phyloP scores from a whole-genome alignment of 805 yeast species.

The Candida berthetii region DNA sequence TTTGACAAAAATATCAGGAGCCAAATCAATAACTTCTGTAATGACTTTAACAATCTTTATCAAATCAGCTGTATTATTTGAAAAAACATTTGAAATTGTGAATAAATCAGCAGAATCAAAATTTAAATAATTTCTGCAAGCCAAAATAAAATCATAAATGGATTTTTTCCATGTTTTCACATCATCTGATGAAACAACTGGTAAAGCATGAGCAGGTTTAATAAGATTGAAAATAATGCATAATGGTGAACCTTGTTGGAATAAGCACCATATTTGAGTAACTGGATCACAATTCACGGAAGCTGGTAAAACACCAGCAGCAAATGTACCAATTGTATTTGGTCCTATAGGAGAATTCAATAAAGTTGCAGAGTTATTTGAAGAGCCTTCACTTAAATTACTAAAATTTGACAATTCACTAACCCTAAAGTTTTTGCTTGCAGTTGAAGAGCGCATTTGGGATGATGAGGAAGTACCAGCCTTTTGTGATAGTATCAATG shows the following conservation, averaged over 20 bases:
- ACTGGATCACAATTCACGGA: slow-evolving; percentile 83
- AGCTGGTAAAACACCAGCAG: slow-evolving; percentile 74
- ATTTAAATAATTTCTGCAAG: slow-evolving; percentile 71
- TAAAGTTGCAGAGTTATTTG: slow-evolving; percentile 19
- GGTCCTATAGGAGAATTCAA: slow-evolving; percentile 16
- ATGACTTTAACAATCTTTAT: slow-evolving; percentile 72
- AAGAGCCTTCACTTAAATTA: slow-evolving; percentile 26
- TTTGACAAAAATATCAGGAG: slow-evolving; percentile 34
- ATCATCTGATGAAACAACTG: slow-evolving; percentile 72
- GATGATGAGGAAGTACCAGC: slow-evolving; percentile 6
- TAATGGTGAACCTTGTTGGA: slow-evolving; percentile 89
- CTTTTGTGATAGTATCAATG: slow-evolving; percentile 37
- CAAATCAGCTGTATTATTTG: slow-evolving; percentile 74
- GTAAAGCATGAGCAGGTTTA: slow-evolving; percentile 49
- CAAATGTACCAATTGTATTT: slow-evolving; percentile 45
- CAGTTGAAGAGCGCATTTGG: slow-evolving; percentile 11
- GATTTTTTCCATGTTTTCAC: slow-evolving; percentile 79
- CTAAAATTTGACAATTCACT: slow-evolving; percentile 27
- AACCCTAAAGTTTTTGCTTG: slow-evolving; percentile 21
- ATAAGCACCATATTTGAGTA: slow-evolving; percentile 79
- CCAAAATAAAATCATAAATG: slow-evolving; percentile 83
- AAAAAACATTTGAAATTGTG: slow-evolving; percentile 84
- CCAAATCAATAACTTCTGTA: slow-evolving; percentile 51
- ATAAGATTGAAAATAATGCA: slow-evolving; percentile 79
- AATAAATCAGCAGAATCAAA: slow-evolving; percentile 79